Base-by-base conservation (phyloP, 306 rosid genomes). In the Lathyrus tuberosus region DNA sequence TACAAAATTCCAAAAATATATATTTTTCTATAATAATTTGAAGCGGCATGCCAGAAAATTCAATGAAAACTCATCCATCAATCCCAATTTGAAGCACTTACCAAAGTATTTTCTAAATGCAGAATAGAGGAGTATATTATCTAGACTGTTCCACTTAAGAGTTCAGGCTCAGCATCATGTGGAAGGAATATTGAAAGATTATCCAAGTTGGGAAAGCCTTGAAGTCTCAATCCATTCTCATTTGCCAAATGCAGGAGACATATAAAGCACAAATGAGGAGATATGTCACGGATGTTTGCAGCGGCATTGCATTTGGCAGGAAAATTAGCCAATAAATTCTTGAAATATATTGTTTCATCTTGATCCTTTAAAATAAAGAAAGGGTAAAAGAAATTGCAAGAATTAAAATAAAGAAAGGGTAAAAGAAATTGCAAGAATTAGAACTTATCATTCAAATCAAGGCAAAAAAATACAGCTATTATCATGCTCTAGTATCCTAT, bases 241-340 rank as follows among this genome's bases (percentile, higher is more conserved):
- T 88, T 91, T 41, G 99, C 99, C 73, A 94, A 76, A 87, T 94
- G 97, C 75, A 94, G 73, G 17, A 91, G 76, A 87, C 97, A 94
- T 71, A 94, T 94, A 86, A 94, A 91, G 86, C 99, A 88, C 86
- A 91, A 43, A 79, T 94, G 97, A 46, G 99, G 96, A 53, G 97
- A 94, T 72, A 88, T 87, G 70, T 94, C 97, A 24, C 79, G 67
- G 37, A 82, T 73, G 18, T 82, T 84, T 74, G 79, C 79, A 31
- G 92, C 96, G 17, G 96, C 99, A 37, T 75, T 80, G 87, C 92
- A 84, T 41, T 91, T 92, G 2, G 74, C 61, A 26, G 96, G 96
- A 77, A 94, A 87, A 66, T 60, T 80, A 77, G 86, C 90, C 84
- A 94, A 69, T 17, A 88, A 76, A 76, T 79, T 76, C 84, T 52